phyloP scores from a whole-genome alignment of 345 rosid genomes.

The Heritiera littoralis region DNA sequence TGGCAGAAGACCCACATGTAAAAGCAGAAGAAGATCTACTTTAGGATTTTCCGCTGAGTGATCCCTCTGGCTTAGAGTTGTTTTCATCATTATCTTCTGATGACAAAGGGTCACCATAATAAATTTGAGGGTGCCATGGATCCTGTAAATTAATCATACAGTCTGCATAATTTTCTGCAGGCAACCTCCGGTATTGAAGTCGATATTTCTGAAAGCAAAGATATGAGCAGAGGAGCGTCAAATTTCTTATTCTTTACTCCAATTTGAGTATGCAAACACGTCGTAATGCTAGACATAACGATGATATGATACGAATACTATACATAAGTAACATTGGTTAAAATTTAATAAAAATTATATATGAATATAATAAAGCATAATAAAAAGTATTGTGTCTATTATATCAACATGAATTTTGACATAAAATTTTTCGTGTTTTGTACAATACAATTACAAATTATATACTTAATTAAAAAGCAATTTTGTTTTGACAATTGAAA shows the following conservation, averaged over 20 bases:
- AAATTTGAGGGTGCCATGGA: neutral
- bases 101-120: neutral
- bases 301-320: too few species aligned
- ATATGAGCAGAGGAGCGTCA: neutral
- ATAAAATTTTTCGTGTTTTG: too few species aligned
- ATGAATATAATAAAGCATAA: too few species aligned
- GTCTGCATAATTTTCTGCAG: neutral
- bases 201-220: constrained; percentile 17
- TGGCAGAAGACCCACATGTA: neutral
- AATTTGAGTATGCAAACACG: too few species aligned
- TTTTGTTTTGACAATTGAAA: too few species aligned
- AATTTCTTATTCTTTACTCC: neutral
- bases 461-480: too few species aligned
- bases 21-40: neutral
- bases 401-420: too few species aligned
- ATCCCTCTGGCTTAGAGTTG: neutral
- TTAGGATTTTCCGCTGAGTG: neutral
- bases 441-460: too few species aligned
- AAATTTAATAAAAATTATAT: too few species aligned
- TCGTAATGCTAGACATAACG: too few species aligned
- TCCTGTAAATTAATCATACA: neutral
- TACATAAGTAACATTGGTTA: too few species aligned
- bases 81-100: neutral
- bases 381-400: too few species aligned
- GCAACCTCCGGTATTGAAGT: neutral